Evolutionary conservation across 192 early-diverging fungal genomes (phyloP).

Genomic region (Podila horticola): DNA sequence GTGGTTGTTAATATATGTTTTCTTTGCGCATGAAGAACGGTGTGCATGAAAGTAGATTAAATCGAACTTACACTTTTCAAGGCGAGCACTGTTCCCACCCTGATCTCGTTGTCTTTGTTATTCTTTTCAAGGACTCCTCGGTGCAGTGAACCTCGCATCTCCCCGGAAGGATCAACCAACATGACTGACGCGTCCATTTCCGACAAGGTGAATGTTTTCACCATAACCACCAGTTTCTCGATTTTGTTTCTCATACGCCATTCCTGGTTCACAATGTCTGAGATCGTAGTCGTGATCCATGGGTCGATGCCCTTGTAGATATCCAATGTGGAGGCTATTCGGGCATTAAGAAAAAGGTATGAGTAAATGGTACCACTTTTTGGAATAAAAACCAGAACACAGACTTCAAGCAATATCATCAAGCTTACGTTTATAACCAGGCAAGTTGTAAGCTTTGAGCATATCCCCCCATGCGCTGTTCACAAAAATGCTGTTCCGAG

Average conservation of each 20-base stretch:
- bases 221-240: conserved; percentile 20
- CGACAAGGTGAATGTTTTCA: conserved; percentile 27
- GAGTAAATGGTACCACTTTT: background rate
- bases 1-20: no score
- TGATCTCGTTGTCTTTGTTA: conserved; percentile 51
- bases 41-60: background rate
- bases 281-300: conserved; percentile 12
- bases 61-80: conserved; percentile 20
- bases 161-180: conserved; percentile 42
- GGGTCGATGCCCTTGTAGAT: conserved; percentile 9
- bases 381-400: background rate
- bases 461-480: conserved; percentile 34
- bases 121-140: conserved; percentile 29
- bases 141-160: conserved; percentile 44
- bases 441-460: conserved; percentile 10
- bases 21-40: no score
- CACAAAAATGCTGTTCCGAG: conserved; percentile 37
- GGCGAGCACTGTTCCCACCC: conserved; percentile 32
- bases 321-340: conserved; percentile 26
- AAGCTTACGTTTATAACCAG: conserved; percentile 39
- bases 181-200: conserved; percentile 46
- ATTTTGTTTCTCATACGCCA: conserved; percentile 30
- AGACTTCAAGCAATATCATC: no score
- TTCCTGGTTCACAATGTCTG: conserved; percentile 24
- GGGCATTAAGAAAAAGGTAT: background rate